Evolutionary conservation across 345 rosid genomes (phyloP), one percentile per base, ranked within the genome.

Genomic region (Rhizophora mangle): DNA sequence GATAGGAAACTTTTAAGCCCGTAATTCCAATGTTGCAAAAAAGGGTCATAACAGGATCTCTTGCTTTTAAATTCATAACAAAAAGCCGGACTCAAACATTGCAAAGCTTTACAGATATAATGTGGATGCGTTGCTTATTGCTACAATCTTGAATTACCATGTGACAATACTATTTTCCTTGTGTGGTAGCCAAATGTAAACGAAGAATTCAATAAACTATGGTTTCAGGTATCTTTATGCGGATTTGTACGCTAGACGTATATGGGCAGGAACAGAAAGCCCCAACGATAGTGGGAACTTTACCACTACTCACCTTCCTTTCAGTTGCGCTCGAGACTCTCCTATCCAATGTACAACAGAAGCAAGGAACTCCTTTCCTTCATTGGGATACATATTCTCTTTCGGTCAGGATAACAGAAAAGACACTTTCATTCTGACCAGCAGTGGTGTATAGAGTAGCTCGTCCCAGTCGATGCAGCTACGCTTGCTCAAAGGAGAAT

Each of bases 231-330:
- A 85, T 53, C 71, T 87, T 22, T 82, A 67, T 29, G 70, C 79
- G 49, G 92, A 87, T 56, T 67, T 84, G 70, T 84, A 75, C 61
- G 92, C 82, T 0, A 77, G 81, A 34, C 72, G 63, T 26, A 32
- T 87, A 53, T 81, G 81, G 82, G 84, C 82, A 13, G 88, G 85
- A 29, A 46, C 64, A 13, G 80, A 80, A 72, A 76, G 6, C 37
- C 81, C 78, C 0, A 31, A 63, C 60, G 43, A 62, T 6, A 72
- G 82, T 56, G 80, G 82, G 3, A 77, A 80, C 68, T 82, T 82
- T 66, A 74, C 56, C 10, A 69, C 65, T 21, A 47, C 27, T 0
- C 29, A 62, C 21, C 46, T 74, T 70, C 60, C 76, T 39, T 39
- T 74, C 27, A 66, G 70, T 31, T 80, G 81, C 51, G 78, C 82